Evolutionary conservation across 805 yeast genomes (phyloP).

Genomic region (Ascoidea tarda): DNA sequence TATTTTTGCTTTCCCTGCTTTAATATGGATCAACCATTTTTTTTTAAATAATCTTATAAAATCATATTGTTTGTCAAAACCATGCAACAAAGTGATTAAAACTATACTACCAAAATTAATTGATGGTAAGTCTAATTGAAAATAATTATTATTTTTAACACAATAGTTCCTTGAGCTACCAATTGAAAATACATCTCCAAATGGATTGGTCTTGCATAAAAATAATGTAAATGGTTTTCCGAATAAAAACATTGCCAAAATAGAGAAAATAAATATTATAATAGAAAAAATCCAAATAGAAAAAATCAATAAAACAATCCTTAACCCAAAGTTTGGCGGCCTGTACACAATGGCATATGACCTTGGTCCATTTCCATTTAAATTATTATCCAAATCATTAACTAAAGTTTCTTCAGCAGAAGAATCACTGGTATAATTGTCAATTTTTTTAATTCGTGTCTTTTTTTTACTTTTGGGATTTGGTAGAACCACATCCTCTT

Average conservation of each 20-base stretch:
- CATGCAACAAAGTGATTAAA: background rate
- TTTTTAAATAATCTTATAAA: too few relatives aligned
- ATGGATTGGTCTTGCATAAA: background rate
- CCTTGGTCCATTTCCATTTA: constrained; percentile 24
- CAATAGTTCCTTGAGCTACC: constrained; percentile 8
- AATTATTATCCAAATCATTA: constrained; percentile 23
- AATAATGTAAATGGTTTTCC: constrained; percentile 13
- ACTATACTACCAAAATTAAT: background rate
- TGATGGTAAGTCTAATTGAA: background rate
- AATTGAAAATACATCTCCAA: constrained; percentile 8
- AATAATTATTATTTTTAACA: constrained; percentile 5
- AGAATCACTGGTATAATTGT: constrained; percentile 26
- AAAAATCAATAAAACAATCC: constrained; percentile 36
- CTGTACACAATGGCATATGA: constrained; percentile 67
- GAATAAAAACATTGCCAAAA: constrained; percentile 24
- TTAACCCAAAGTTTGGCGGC: constrained; percentile 59
- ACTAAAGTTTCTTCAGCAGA: constrained; percentile 17
- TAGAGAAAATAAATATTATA: constrained; percentile 27
- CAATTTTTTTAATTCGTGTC: constrained; percentile 16
- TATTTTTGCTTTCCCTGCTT: background rate
- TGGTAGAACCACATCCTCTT: constrained; percentile 48
- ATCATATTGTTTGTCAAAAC: background rate
- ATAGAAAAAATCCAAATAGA: constrained; percentile 29
- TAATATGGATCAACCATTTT: background rate
- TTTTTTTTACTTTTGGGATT: constrained; percentile 16